phyloP scores from a whole-genome alignment of 768 basidiomycete genomes.

The Tephrocybe sp. region DNA sequence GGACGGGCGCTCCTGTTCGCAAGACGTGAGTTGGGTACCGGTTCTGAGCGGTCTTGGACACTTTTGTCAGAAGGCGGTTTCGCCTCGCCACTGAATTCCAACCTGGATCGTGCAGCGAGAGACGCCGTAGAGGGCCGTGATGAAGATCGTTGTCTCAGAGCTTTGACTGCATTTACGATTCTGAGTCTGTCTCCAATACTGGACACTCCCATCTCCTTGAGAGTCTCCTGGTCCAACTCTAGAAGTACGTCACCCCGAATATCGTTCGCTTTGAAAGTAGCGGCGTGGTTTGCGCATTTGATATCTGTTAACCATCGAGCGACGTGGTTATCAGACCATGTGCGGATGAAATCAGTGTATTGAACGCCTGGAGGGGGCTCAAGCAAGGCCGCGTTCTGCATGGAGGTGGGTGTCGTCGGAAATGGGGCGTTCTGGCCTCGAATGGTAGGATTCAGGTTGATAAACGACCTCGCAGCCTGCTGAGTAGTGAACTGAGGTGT shows the following conservation, averaged over 20 bases:
- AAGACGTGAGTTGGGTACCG: constrained; percentile 28
- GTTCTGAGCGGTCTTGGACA: constrained; percentile 19
- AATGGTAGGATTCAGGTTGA: constrained; percentile 34
- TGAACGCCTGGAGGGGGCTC: constrained; percentile 62
- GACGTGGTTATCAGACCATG: constrained; percentile 75
- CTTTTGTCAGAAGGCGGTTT: constrained; percentile 5
- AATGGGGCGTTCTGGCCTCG: constrained; percentile 44
- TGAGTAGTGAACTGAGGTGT: constrained; percentile 37
- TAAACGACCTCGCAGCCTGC: constrained; percentile 39
- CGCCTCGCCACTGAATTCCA: constrained; percentile 9
- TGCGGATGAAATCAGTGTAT: constrained; percentile 61
- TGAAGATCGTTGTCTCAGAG: constrained; percentile 60
- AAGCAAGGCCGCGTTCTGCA: constrained; percentile 29
- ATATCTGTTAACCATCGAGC: constrained; percentile 78
- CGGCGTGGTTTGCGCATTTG: constrained; percentile 67
- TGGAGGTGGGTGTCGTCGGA: constrained; percentile 37
- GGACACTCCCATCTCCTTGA: constrained; percentile 88
- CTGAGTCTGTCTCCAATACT: constrained; percentile 92
- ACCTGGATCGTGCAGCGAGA: constrained; percentile 16
- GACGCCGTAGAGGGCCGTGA: constrained; percentile 22
- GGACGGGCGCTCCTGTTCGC: constrained; percentile 59
- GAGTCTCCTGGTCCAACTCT: constrained; percentile 82
- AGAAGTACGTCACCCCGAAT: constrained; percentile 90
- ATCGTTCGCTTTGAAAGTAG: constrained; percentile 80
- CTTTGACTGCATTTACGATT: constrained; percentile 83